These are phyloP conservation scores for Talaromyces wortmannii DNA, from an alignment of 495 filamentous ascomycete species.

Conservation along the genomic window DNA sequence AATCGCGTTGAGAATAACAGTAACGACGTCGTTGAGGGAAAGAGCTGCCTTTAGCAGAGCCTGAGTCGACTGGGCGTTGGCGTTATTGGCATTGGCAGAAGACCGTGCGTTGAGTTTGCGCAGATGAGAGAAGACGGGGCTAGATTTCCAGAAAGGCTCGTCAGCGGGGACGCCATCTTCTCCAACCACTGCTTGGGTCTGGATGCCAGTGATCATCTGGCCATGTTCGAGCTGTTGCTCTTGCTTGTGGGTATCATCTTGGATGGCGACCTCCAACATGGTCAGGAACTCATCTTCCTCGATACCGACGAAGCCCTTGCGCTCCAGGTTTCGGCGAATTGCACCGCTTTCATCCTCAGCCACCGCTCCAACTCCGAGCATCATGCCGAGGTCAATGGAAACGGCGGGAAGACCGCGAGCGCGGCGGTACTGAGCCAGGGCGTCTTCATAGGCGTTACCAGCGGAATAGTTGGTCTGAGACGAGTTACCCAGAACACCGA, in stretches of 20 bases:
- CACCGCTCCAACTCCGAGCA: slow-evolving; percentile 18
- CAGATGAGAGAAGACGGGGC: not conserved
- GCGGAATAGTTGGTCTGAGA: slow-evolving; percentile 41
- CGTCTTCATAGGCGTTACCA: slow-evolving; percentile 35
- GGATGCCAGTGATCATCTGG: not conserved
- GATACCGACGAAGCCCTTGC: slow-evolving; percentile 10
- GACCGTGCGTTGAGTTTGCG: not conserved
- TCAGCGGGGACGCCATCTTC: not conserved
- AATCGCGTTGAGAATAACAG: slow-evolving; percentile 5
- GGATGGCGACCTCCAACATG: not conserved
- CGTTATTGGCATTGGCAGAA: not conserved
- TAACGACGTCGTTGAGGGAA: not conserved
- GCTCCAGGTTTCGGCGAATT: not conserved
- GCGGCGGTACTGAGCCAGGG: slow-evolving; percentile 33
- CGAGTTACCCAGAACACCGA: slow-evolving; percentile 45
- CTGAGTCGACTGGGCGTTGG: not conserved
- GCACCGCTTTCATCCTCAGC: not conserved
- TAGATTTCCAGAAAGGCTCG: not conserved
- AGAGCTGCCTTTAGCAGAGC: not conserved
- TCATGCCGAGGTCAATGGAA: slow-evolving; percentile 18
- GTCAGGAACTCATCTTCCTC: slow-evolving; percentile 10
- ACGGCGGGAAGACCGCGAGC: slow-evolving; percentile 9
- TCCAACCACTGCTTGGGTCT: not conserved
- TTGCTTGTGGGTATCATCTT: not conserved
- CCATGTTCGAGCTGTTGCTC: not conserved